Conservation (phyloP, 176 grass and related monocot species). For the Panicum miliaceum region DNA sequence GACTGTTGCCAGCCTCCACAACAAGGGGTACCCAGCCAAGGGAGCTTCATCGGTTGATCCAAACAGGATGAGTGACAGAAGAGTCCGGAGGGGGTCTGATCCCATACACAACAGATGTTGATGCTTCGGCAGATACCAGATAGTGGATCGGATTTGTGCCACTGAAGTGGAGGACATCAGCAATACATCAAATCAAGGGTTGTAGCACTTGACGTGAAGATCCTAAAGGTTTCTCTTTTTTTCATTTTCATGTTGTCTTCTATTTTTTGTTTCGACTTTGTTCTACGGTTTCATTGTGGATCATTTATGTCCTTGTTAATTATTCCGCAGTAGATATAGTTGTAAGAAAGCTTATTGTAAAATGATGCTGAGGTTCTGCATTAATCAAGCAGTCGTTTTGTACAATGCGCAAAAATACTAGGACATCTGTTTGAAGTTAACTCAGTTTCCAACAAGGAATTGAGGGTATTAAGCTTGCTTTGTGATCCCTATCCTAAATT, state of each 20-base stretch:
- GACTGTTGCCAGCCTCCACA: conserved; percentile 38
- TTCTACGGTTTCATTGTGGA: conserved; percentile 5
- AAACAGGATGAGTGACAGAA: conserved; percentile 55
- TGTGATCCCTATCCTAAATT: too few species aligned
- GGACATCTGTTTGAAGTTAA: background rate
- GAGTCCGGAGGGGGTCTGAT: conserved; percentile 68
- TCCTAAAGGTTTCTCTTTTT: conserved; percentile 15
- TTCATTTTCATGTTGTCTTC: background rate
- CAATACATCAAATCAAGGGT: conserved; percentile 37
- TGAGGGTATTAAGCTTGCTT: too few species aligned
- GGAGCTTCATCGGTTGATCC: conserved; percentile 44
- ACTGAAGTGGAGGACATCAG: background rate
- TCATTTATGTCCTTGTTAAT: conserved; percentile 8
- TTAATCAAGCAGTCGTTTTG: conserved; percentile 18
- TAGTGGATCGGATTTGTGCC: background rate
- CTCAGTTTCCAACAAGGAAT: too few species aligned
- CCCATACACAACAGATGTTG: conserved; percentile 66
- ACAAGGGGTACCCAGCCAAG: conserved; percentile 15
- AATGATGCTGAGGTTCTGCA: conserved; percentile 22
- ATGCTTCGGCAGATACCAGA: conserved; percentile 35
- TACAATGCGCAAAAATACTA: background rate
- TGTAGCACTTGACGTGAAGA: conserved; percentile 40
- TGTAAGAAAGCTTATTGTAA: conserved; percentile 48
- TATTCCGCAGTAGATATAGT: conserved; percentile 44
- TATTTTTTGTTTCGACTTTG: background rate